Evolutionary conservation across 306 rosid species (phyloP).

Genomic region (Fagus crenata): DNA sequence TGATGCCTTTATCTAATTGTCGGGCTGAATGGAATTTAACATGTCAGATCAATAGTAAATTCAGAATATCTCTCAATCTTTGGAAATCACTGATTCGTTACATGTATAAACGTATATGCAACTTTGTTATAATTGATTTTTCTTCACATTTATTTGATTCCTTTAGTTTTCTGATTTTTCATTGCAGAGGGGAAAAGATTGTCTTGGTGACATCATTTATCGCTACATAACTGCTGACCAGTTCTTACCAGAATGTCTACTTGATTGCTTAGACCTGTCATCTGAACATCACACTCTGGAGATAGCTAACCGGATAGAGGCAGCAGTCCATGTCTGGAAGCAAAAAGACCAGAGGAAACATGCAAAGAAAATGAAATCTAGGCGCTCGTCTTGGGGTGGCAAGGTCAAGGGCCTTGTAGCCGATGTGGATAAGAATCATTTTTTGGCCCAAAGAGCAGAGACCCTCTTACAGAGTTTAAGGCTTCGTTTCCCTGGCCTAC

Average conservation of each 20-base stretch:
- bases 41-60: neutral
- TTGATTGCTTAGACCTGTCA: slow-evolving; percentile 83
- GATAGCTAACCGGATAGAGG: slow-evolving; percentile 84
- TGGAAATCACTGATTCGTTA: neutral
- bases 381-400: slow-evolving; percentile 86
- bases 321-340: slow-evolving; percentile 79
- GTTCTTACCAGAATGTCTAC: slow-evolving; percentile 75
- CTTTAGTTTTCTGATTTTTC: slow-evolving; percentile 6
- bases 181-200: slow-evolving; percentile 83
- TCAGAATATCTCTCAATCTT: neutral
- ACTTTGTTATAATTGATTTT: neutral
- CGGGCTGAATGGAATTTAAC: neutral
- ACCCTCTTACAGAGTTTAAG: slow-evolving; percentile 73
- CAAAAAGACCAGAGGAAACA: slow-evolving; percentile 67
- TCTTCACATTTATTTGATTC: neutral
- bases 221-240: slow-evolving; percentile 67
- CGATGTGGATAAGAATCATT: slow-evolving; percentile 51
- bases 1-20: slow-evolving; percentile 2
- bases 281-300: slow-evolving; percentile 87
- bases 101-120: neutral
- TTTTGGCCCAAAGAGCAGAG: slow-evolving; percentile 71
- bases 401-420: slow-evolving; percentile 86
- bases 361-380: slow-evolving; percentile 43
- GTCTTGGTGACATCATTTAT: slow-evolving; percentile 82
- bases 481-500: slow-evolving; percentile 81